Evolutionary conservation across 2,329 filamentous ascomycete genomes (phyloP).

Genomic region (Xylaria sp.): DNA sequence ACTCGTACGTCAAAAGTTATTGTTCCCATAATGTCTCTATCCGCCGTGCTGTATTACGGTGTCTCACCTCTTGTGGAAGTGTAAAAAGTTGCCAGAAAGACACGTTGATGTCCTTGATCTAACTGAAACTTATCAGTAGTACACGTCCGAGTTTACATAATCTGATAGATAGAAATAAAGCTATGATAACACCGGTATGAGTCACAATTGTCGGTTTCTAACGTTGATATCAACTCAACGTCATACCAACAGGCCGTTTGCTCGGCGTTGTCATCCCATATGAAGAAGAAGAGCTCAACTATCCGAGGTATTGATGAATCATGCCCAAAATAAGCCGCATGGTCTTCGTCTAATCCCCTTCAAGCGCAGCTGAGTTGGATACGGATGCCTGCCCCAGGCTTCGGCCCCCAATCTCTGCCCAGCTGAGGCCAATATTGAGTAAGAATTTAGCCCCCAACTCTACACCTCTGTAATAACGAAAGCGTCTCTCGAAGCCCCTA

Average conservation of each 20-base stretch:
- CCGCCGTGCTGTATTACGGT: not conserved
- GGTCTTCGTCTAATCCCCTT: conserved; percentile 7
- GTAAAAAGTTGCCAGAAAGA: conserved; percentile 3
- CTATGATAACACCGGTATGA: not conserved
- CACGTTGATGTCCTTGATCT: not conserved
- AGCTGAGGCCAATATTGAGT: not conserved
- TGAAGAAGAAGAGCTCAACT: not conserved
- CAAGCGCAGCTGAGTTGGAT: conserved; percentile 9
- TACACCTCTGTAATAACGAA: not conserved
- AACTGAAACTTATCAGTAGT: not conserved
- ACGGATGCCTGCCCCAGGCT: not conserved
- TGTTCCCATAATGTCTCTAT: not conserved
- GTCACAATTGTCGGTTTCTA: not conserved
- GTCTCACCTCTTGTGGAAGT: not conserved
- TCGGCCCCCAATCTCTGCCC: conserved; percentile 21
- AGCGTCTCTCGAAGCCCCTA: not conserved
- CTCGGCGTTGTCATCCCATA: not conserved
- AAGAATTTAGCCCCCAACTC: conserved; percentile 23
- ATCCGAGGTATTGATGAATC: not conserved
- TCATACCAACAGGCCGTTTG: not conserved
- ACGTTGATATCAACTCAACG: not conserved
- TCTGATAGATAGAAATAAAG: not conserved
- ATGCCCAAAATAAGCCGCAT: not conserved
- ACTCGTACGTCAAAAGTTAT: not conserved
- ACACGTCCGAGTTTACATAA: not conserved